Percentiles rank a stretch among this genome's conserved stretches.
Conservation (phyloP, 1,284 basidiomycete genomes). For the Taiwanofungus camphoratus region DNA sequence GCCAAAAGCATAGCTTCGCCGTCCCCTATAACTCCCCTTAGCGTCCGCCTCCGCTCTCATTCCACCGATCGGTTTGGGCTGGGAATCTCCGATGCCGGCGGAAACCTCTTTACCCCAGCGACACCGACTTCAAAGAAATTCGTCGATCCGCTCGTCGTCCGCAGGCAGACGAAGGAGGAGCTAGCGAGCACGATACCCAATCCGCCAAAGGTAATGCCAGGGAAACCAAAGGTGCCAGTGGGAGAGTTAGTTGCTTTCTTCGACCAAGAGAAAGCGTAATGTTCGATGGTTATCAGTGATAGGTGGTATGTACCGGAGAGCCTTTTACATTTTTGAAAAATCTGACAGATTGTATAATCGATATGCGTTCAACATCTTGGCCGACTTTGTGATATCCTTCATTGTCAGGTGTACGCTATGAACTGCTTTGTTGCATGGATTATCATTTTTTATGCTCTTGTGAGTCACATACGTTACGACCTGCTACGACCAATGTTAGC, state of each 20-base stretch:
- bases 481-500: too few relatives aligned
- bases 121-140: constrained; percentile 45
- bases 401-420: too few relatives aligned
- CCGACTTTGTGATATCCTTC: too few relatives aligned
- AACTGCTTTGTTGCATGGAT: too few relatives aligned
- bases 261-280: constrained; percentile 53
- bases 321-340: too few relatives aligned
- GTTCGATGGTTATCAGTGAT: too few relatives aligned
- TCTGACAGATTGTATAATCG: too few relatives aligned
- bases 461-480: too few relatives aligned
- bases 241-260: constrained; percentile 79
- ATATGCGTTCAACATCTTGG: too few relatives aligned
- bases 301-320: too few relatives aligned
- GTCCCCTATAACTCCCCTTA: constrained; percentile 32
- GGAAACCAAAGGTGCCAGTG: constrained; percentile 62
- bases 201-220: constrained; percentile 29
- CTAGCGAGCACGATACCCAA: constrained; percentile 33
- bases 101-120: constrained; percentile 20
- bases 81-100: constrained; percentile 20
- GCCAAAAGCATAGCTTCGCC: constrained; percentile 27
- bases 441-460: too few relatives aligned
- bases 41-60: constrained; percentile 43
- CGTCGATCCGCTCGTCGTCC: constrained; percentile 65
- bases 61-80: constrained; percentile 45
- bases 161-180: constrained; percentile 53